A percentile compares a stretch with the other conserved stretches of the same genome.
These are phyloP conservation scores for Rhododendron williamsianum DNA, from an alignment of 148 eudicot genomes.

Conservation along the genomic window DNA sequence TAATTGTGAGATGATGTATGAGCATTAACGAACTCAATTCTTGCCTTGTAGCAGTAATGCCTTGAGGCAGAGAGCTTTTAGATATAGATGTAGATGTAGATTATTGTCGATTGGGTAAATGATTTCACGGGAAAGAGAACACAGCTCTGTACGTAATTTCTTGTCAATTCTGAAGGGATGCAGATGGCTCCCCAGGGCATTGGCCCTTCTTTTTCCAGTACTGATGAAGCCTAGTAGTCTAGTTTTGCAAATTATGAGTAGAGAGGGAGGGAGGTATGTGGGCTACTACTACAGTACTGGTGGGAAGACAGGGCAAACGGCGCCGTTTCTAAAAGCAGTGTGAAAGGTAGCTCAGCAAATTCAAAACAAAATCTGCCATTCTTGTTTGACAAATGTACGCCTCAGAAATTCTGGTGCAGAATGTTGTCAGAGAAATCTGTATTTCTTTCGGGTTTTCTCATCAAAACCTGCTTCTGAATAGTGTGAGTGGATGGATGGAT, in stretches of 20 bases:
- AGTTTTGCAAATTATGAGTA: not conserved
- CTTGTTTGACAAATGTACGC: not conserved
- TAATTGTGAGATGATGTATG: slow-evolving; percentile 13
- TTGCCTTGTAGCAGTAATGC: not conserved
- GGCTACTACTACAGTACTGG: not conserved
- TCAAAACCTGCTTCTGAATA: not conserved
- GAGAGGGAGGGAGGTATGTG: not conserved
- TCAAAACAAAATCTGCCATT: not conserved
- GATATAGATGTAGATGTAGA: not conserved
- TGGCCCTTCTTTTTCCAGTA: not conserved
- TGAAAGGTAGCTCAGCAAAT: not conserved
- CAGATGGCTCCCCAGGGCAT: slow-evolving; percentile 1
- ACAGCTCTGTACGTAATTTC: slow-evolving; percentile 9
- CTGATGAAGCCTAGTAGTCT: slow-evolving; percentile 5
- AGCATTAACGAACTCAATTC: slow-evolving; percentile 12
- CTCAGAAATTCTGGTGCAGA: not conserved
- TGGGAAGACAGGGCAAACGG: slow-evolving; percentile 14
- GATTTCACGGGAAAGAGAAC: slow-evolving; percentile 18
- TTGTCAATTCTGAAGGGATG: slow-evolving; percentile 7
- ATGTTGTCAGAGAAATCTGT: not conserved
- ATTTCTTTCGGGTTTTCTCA: not conserved
- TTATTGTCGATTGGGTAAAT: slow-evolving; percentile 6
- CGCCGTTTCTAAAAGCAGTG: slow-evolving; percentile 10
- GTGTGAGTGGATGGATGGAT: not conserved
- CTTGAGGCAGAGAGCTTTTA: not conserved